Percentiles rank a stretch among this genome's conserved stretches.
Evolutionary conservation across 2,329 filamentous ascomycete genomes (phyloP).

Genomic region (Alternaria viburni): DNA sequence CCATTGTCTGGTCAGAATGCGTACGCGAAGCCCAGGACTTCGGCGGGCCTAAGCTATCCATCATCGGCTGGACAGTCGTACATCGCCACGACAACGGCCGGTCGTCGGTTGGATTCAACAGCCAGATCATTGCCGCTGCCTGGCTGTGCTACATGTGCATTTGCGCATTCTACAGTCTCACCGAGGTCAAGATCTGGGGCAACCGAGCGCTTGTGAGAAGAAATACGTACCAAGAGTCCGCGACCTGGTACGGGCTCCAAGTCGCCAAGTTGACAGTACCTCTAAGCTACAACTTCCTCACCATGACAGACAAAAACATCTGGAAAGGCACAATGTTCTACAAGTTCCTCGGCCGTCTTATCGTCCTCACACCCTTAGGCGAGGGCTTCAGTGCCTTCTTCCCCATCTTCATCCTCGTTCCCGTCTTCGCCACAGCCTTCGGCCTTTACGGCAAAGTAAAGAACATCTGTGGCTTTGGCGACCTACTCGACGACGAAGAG

Average conservation of each 20-base stretch:
- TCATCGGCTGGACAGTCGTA: slow-evolving; percentile 71
- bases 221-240: slow-evolving; percentile 90
- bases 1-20: slow-evolving; percentile 92
- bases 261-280: slow-evolving; percentile 92
- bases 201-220: slow-evolving; percentile 87
- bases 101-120: slow-evolving; percentile 81
- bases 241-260: slow-evolving; percentile 94
- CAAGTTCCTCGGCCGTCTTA: slow-evolving; percentile 79
- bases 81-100: slow-evolving; percentile 75
- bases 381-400: slow-evolving; percentile 87
- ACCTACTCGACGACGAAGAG: slow-evolving; percentile 76
- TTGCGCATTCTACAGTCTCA: slow-evolving; percentile 84
- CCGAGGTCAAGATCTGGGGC: slow-evolving; percentile 96
- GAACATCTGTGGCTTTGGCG: slow-evolving; percentile 78
- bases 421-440: slow-evolving; percentile 84
- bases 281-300: slow-evolving; percentile 94
- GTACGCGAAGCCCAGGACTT: slow-evolving; percentile 74
- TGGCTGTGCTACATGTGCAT: slow-evolving; percentile 98
- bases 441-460: slow-evolving; percentile 85
- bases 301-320: slow-evolving; percentile 76
- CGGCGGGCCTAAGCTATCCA: slow-evolving; percentile 69
- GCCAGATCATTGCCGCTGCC: slow-evolving; percentile 79
- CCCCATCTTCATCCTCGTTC: slow-evolving; percentile 84
- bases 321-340: slow-evolving; percentile 85
- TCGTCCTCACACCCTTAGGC: slow-evolving; percentile 83